These are phyloP conservation scores for Penicillium paradoxum DNA, from an alignment of 495 filamentous ascomycete species.

Conservation along the genomic window DNA sequence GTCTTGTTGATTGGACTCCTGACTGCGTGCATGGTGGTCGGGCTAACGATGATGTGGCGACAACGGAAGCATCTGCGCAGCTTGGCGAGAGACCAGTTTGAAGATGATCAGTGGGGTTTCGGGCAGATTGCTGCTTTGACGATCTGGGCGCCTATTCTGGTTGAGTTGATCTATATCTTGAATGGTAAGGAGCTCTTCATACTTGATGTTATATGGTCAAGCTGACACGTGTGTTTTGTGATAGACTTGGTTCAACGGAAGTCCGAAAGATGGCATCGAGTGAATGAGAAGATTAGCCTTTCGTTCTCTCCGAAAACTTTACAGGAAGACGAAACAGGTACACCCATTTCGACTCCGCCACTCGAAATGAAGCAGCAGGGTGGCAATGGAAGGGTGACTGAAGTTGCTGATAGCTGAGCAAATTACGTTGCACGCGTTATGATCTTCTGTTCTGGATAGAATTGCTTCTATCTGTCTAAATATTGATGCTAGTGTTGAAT, in stretches of 20 bases:
- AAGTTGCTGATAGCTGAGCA: not conserved
- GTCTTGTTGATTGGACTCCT: slow-evolving; percentile 1
- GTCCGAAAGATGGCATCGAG: not conserved
- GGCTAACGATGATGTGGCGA: not conserved
- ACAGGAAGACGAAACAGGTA: not conserved
- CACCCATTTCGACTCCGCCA: not conserved
- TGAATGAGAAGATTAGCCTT: not conserved
- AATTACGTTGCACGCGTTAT: not conserved
- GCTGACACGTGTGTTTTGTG: not conserved
- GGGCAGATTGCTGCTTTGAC: not conserved
- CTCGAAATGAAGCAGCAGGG: not conserved
- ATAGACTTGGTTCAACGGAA: not conserved
- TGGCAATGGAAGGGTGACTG: not conserved
- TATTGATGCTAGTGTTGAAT: too few relatives aligned
- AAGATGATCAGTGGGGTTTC: not conserved
- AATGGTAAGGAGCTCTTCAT: not conserved
- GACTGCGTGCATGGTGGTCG: not conserved
- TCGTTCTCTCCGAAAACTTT: not conserved
- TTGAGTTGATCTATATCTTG: not conserved
- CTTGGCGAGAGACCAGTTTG: not conserved
- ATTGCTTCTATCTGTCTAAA: too few relatives aligned
- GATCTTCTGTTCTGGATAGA: too few relatives aligned
- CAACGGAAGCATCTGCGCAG: slow-evolving; percentile 1
- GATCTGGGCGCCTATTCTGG: not conserved
- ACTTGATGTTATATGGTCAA: not conserved